Evolutionary conservation across 495 filamentous ascomycete genomes (phyloP).

Genomic region (Corynascus novoguineensis): DNA sequence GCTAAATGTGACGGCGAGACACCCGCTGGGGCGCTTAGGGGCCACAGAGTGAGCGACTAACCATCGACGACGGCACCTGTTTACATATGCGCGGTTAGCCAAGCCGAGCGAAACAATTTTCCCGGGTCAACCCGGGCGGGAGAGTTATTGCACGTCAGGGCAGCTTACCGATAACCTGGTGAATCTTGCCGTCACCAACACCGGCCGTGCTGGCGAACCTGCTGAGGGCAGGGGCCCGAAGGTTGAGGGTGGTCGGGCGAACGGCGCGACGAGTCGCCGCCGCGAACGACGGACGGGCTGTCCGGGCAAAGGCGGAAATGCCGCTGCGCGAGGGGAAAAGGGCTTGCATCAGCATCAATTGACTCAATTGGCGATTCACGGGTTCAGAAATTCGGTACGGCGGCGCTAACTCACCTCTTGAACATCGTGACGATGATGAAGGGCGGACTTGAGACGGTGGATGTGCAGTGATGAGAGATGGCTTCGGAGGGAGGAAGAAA

Average conservation of each 20-base stretch:
- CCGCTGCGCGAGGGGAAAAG: slow-evolving; percentile 51
- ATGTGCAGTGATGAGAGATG: slow-evolving; percentile 36
- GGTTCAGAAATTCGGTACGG: neutral
- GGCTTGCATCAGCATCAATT: slow-evolving; percentile 40
- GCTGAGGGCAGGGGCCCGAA: slow-evolving; percentile 50
- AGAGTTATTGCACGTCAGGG: neutral
- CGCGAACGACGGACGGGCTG: slow-evolving; percentile 66
- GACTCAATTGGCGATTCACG: slow-evolving; percentile 35
- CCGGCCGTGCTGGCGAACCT: slow-evolving; percentile 66
- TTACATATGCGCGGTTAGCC: slow-evolving; percentile 31
- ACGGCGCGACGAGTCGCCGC: slow-evolving; percentile 61
- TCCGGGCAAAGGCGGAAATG: slow-evolving; percentile 74
- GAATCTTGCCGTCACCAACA: slow-evolving; percentile 69
- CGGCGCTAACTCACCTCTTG: slow-evolving; percentile 64
- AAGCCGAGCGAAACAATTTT: slow-evolving; percentile 21
- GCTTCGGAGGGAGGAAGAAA: slow-evolving; percentile 31
- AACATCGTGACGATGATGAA: slow-evolving; percentile 68
- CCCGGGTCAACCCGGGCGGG: neutral
- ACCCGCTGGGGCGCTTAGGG: neutral
- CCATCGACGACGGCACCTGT: slow-evolving; percentile 73
- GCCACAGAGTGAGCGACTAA: slow-evolving; percentile 38
- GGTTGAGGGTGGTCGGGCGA: slow-evolving; percentile 56
- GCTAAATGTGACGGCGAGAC: slow-evolving; percentile 8
- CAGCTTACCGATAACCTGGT: slow-evolving; percentile 56
- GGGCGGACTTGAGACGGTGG: slow-evolving; percentile 42